These are phyloP conservation scores for Theileria equi DNA, from an alignment of 169 alveolate species.

Conservation along the genomic window DNA sequence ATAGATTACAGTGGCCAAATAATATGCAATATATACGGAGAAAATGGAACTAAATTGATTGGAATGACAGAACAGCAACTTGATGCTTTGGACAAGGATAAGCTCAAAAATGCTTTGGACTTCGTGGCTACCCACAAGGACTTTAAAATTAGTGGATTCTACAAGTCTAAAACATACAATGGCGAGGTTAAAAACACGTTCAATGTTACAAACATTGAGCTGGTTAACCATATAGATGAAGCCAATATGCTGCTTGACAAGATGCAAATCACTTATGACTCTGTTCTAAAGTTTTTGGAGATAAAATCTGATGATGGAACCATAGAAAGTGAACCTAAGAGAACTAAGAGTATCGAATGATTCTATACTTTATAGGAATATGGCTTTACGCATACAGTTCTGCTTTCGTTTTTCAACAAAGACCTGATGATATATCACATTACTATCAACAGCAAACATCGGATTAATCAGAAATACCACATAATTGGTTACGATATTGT, in stretches of 20 bases:
- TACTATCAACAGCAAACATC: too few species aligned
- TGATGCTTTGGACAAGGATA: conserved; percentile 59
- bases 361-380: not conserved
- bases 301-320: conserved; percentile 13
- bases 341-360: not conserved
- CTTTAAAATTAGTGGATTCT: conserved; percentile 27
- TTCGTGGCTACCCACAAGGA: conserved; percentile 57
- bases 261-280: conserved; percentile 48
- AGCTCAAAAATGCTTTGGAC: conserved; percentile 52
- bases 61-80: conserved; percentile 65
- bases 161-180: conserved; percentile 20
- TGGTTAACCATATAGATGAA: conserved; percentile 29
- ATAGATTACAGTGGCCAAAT: conserved; percentile 3
- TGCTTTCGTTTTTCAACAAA: too few species aligned
- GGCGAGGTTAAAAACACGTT: conserved; percentile 36
- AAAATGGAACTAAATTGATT: conserved; percentile 35
- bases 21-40: conserved; percentile 2
- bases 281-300: conserved; percentile 25
- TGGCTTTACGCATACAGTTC: too few species aligned
- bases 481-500: too few species aligned
- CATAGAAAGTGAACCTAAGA: not conserved
- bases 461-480: too few species aligned
- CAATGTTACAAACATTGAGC: conserved; percentile 32
- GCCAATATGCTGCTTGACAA: conserved; percentile 28
- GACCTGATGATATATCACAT: too few species aligned